phyloP scores from a whole-genome alignment of 345 rosid genomes.

The Acer negundo region DNA sequence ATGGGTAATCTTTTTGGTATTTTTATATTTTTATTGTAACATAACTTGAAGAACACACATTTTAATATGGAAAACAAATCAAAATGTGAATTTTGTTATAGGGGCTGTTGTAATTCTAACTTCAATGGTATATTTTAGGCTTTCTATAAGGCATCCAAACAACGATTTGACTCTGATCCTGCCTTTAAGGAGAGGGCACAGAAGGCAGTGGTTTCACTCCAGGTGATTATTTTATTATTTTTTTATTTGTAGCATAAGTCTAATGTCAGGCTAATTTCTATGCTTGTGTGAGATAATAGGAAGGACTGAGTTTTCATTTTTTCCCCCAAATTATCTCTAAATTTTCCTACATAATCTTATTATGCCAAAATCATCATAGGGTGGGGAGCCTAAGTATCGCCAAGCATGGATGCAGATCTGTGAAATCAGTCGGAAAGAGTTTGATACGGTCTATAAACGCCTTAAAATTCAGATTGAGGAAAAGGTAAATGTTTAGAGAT shows the following conservation, averaged over 20 bases:
- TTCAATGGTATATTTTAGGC: slow-evolving; percentile 42
- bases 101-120: slow-evolving; percentile 26
- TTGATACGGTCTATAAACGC: slow-evolving; percentile 73
- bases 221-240: slow-evolving; percentile 47
- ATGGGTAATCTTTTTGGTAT: neutral
- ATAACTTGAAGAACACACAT: neutral
- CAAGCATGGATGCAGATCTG: slow-evolving; percentile 84
- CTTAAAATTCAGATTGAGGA: slow-evolving; percentile 86
- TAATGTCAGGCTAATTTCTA: neutral
- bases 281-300: neutral
- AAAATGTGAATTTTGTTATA: neutral
- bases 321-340: neutral
- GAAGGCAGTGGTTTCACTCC: slow-evolving; percentile 88
- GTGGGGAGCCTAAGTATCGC: slow-evolving; percentile 78
- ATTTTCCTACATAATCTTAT: slow-evolving; percentile 7
- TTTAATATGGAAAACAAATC: neutral
- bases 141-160: slow-evolving; percentile 84
- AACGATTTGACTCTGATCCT: slow-evolving; percentile 67
- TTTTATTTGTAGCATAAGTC: neutral
- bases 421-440: slow-evolving; percentile 80
- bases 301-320: neutral
- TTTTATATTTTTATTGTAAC: neutral
- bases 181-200: slow-evolving; percentile 90
- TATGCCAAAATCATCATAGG: slow-evolving; percentile 39
- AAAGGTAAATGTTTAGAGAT: slow-evolving; percentile 55